Evolutionary conservation across 139 green algal genomes (phyloP).

Genomic region (Trebouxia sp.): DNA sequence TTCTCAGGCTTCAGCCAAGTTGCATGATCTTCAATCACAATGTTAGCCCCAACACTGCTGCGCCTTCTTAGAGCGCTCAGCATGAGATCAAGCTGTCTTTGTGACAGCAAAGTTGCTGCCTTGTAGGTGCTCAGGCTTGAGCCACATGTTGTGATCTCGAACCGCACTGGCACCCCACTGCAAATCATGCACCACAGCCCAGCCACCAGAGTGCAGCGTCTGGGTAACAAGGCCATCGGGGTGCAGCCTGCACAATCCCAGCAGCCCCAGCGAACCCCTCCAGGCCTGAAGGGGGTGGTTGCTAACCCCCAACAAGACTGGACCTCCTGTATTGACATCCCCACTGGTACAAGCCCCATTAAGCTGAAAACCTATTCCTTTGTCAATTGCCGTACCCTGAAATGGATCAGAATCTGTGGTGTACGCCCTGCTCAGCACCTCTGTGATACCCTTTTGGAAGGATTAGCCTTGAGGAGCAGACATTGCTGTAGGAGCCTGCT

Average conservation of each 20-base stretch:
- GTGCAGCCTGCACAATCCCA: not conserved
- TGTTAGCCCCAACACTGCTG: too few species aligned
- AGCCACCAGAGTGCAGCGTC: not conserved
- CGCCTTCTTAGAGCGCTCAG: too few species aligned
- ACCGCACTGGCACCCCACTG: constrained; percentile 71
- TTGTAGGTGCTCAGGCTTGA: constrained; percentile 65
- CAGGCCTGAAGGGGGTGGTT: constrained; percentile 22
- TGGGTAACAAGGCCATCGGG: not conserved
- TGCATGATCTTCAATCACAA: constrained; percentile 75
- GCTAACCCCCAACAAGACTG: constrained; percentile 15
- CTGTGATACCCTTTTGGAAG: too few species aligned
- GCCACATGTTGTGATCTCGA: constrained; percentile 72
- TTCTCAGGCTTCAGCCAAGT: constrained; percentile 63
- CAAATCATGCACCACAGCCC: constrained; percentile 61
- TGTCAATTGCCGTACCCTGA: too few species aligned
- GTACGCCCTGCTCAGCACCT: too few species aligned
- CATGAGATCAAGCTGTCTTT: too few species aligned
- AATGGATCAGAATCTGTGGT: too few species aligned
- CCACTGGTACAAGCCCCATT: constrained; percentile 24
- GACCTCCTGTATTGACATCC: constrained; percentile 31
- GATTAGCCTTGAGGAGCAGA: too few species aligned
- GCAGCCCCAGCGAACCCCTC: not conserved
- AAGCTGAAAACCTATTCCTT: too few species aligned
- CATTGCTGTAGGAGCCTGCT: too few species aligned
- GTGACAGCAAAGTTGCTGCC: not conserved